Conservation (phyloP, 129 eudicot species). For the Chrysanthemum makinoi region DNA sequence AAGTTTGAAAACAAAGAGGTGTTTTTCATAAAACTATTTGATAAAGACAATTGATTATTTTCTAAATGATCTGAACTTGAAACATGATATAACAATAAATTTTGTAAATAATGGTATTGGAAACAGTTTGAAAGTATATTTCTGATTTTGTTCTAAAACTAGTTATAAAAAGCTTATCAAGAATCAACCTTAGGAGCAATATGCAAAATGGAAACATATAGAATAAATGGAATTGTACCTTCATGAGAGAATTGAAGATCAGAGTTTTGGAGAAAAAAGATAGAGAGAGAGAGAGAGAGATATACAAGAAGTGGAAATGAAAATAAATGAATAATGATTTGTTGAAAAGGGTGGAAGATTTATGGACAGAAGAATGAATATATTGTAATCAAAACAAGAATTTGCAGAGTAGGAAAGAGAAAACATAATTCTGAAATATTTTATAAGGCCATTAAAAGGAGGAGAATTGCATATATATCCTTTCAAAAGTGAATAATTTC, state of each 20-base stretch:
- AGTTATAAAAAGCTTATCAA: constrained; percentile 1
- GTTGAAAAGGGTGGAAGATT: constrained; percentile 36
- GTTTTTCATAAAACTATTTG: not conserved
- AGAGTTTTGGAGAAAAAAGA: constrained; percentile 22
- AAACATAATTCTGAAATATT: not conserved
- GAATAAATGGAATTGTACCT: constrained; percentile 43
- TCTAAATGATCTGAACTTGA: constrained; percentile 6
- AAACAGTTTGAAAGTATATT: constrained; percentile 1
- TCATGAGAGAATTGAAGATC: constrained; percentile 39
- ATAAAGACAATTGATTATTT: not conserved
- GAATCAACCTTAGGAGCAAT: not conserved
- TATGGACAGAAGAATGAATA: constrained; percentile 33
- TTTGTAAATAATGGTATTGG: not conserved
- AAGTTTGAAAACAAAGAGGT: not conserved
- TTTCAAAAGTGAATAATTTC: too few species aligned
- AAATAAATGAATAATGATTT: constrained; percentile 35
- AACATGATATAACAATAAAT: not conserved
- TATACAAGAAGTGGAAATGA: not conserved
- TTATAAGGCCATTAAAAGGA: not conserved
- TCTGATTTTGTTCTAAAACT: constrained; percentile 16
- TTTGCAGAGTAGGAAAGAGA: constrained; percentile 59
- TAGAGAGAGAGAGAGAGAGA: constrained; percentile 22
- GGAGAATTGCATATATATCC: too few species aligned
- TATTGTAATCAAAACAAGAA: constrained; percentile 42
- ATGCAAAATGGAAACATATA: constrained; percentile 14